phyloP scores from a whole-genome alignment of 352 stramenopile species.

The Globisporangium perplexum region DNA sequence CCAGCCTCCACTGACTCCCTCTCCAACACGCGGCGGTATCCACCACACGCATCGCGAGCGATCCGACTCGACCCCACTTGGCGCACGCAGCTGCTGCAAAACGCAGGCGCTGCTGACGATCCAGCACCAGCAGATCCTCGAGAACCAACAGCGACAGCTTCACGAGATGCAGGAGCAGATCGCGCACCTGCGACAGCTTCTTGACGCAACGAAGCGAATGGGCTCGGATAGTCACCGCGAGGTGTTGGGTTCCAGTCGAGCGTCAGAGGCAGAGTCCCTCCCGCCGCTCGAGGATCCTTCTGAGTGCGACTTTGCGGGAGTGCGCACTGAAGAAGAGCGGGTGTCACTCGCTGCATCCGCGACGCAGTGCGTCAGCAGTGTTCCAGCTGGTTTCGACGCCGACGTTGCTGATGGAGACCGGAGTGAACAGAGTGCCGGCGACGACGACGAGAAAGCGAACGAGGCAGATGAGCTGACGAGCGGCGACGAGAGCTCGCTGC shows the following conservation, averaged over 20 bases:
- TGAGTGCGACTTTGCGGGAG: neutral
- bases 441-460: neutral
- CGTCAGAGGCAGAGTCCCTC: neutral
- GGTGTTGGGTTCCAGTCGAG: neutral
- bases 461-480: neutral
- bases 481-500: slow-evolving; percentile 41
- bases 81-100: slow-evolving; percentile 43
- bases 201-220: slow-evolving; percentile 24
- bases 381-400: neutral
- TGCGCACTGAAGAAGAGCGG: neutral
- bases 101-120: slow-evolving; percentile 60
- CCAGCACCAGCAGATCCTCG: slow-evolving; percentile 72
- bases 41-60: neutral
- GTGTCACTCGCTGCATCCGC: neutral
- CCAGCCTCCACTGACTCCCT: neutral
- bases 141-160: slow-evolving; percentile 68
- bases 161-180: slow-evolving; percentile 76
- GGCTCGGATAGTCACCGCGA: slow-evolving; percentile 16
- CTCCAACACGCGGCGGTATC: neutral
- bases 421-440: slow-evolving; percentile 12
- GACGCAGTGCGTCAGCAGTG: neutral
- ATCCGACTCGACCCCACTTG: neutral
- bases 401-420: neutral
- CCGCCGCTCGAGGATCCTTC: neutral
- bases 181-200: slow-evolving; percentile 33